Percentiles rank a stretch among this genome's conserved stretches.
Conservation (phyloP, 768 basidiomycete species). For the Russula olivacea region DNA sequence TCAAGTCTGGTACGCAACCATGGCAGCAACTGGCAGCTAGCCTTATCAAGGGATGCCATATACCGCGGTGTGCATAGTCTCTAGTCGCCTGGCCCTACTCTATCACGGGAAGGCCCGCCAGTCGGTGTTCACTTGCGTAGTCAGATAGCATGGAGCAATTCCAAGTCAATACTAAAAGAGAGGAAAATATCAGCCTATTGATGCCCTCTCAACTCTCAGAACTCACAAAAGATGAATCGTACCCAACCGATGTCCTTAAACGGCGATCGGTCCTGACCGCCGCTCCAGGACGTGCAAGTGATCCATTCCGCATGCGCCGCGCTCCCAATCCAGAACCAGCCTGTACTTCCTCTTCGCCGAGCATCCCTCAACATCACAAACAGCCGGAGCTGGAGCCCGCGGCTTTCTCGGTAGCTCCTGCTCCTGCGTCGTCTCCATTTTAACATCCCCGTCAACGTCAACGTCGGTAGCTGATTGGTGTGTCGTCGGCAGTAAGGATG, state of each 20-base stretch:
- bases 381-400: conserved; percentile 1
- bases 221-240: background rate
- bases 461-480: conserved; percentile 9
- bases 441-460: conserved; percentile 4
- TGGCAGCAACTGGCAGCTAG: too few species aligned
- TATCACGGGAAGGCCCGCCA: too few species aligned
- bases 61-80: background rate
- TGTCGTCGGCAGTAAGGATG: conserved; percentile 27
- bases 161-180: background rate
- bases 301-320: conserved; percentile 60
- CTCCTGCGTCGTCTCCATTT: conserved; percentile 24
- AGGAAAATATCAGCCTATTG: background rate
- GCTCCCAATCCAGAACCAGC: conserved; percentile 54
- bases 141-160: background rate
- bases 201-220: too few species aligned
- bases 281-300: conserved; percentile 55
- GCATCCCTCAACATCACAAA: conserved; percentile 59
- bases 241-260: background rate
- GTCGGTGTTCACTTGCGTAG: background rate
- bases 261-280: background rate
- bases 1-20: too few species aligned
- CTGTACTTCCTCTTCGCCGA: conserved; percentile 53
- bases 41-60: background rate
- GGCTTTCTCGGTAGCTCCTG: background rate
- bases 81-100: background rate